A percentile compares a stretch with the other conserved stretches of the same genome.
phyloP scores from a whole-genome alignment of 257 asterid species.

The Scutellaria barbata region DNA sequence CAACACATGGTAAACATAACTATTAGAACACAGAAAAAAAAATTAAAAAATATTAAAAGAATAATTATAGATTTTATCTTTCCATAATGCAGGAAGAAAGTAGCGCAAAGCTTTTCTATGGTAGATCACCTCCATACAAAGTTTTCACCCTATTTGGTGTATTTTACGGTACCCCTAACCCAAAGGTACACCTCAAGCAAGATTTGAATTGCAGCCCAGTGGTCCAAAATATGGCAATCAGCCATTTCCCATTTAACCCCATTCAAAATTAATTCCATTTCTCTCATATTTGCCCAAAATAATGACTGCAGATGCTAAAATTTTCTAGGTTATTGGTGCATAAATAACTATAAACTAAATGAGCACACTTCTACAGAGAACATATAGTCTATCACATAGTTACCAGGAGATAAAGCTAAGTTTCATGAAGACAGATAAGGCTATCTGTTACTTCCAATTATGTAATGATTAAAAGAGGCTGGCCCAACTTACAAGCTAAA shows the following conservation, averaged over 20 bases:
- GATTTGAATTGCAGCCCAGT: neutral
- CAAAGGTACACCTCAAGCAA: neutral
- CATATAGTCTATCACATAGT: constrained; percentile 11
- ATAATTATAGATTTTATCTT: neutral
- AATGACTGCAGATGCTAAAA: neutral
- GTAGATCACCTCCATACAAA: neutral
- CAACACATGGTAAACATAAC: neutral
- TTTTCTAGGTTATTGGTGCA: neutral
- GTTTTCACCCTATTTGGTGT: neutral
- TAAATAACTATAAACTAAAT: neutral
- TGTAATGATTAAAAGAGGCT: neutral
- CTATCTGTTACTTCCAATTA: neutral
- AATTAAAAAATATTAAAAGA: constrained; percentile 2
- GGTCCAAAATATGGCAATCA: neutral
- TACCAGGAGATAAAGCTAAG: neutral
- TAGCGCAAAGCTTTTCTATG: neutral
- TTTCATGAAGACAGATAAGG: constrained; percentile 2
- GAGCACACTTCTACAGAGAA: neutral
- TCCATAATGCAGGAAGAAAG: neutral
- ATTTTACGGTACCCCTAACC: neutral
- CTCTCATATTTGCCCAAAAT: neutral
- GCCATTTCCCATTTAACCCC: neutral
- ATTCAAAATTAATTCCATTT: constrained; percentile 3
- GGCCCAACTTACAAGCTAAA: neutral
- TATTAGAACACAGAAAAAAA: constrained; percentile 7